A percentile compares a stretch with the other conserved stretches of the same genome.
phyloP scores from a whole-genome alignment of 192 early-diverging fungal genomes.

The Gigaspora rosea region DNA sequence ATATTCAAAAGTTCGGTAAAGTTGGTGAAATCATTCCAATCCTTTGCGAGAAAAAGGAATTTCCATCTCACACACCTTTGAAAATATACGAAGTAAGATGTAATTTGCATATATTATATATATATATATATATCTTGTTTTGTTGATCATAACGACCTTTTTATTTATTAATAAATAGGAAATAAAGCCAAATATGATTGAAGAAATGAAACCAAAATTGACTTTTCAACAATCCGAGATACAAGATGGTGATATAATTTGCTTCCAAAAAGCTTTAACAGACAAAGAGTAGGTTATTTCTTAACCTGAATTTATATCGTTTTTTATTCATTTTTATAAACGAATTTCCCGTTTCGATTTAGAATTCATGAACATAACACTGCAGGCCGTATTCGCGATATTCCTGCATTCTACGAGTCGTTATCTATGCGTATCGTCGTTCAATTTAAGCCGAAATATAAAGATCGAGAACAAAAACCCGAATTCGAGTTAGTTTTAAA shows the following conservation, averaged over 20 bases:
- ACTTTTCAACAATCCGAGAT: slow-evolving; percentile 81
- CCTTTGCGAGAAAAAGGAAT: slow-evolving; percentile 54
- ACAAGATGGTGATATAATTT: slow-evolving; percentile 93
- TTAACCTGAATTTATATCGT: neutral
- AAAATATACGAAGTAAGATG: slow-evolving; percentile 61
- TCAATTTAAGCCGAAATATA: slow-evolving; percentile 64
- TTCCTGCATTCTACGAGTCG: slow-evolving; percentile 78
- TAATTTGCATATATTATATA: neutral
- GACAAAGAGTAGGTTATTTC: slow-evolving; percentile 45
- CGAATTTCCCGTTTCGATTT: neutral
- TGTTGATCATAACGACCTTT: neutral
- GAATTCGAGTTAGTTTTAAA: slow-evolving; percentile 55
- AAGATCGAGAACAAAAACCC: slow-evolving; percentile 42
- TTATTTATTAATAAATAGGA: slow-evolving; percentile 56
- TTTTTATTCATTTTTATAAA: neutral
- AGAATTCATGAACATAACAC: slow-evolving; percentile 42
- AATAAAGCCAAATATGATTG: slow-evolving; percentile 93
- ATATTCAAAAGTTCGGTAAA: slow-evolving; percentile 49
- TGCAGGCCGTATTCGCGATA: slow-evolving; percentile 44
- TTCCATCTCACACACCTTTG: slow-evolving; percentile 60
- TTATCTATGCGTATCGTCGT: slow-evolving; percentile 70
- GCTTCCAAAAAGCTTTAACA: slow-evolving; percentile 66
- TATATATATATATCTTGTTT: neutral
- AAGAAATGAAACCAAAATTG: slow-evolving; percentile 61
- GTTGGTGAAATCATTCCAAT: slow-evolving; percentile 64